These are phyloP conservation scores for Thermochaetoides thermophila DNA, from an alignment of 495 filamentous ascomycete species.

Conservation along the genomic window DNA sequence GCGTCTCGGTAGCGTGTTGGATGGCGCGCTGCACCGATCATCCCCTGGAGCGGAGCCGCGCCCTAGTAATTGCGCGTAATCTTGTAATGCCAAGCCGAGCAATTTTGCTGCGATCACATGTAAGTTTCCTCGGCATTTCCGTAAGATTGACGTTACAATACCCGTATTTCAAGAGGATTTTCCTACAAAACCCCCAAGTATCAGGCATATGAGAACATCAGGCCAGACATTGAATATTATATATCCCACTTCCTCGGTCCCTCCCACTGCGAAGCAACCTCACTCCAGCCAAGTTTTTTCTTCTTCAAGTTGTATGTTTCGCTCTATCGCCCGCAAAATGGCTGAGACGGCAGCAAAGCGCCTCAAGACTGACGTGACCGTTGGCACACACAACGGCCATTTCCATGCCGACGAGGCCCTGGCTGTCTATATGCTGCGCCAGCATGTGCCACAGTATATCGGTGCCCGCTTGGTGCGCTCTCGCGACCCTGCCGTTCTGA, in stretches of 20 bases:
- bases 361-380: constrained; percentile 49
- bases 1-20: constrained; percentile 1
- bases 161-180: too few relatives aligned
- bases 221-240: not conserved
- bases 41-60: not conserved
- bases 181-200: too few relatives aligned
- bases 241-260: not conserved
- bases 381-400: constrained; percentile 90
- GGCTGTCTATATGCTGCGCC: constrained; percentile 89
- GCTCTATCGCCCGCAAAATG: constrained; percentile 24
- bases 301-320: constrained; percentile 10
- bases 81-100: too few relatives aligned
- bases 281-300: not conserved
- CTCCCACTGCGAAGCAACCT: not conserved
- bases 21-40: not conserved
- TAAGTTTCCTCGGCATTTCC: too few relatives aligned
- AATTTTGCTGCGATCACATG: too few relatives aligned
- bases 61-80: too few relatives aligned
- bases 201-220: too few relatives aligned
- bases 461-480: constrained; percentile 67
- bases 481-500: constrained; percentile 64
- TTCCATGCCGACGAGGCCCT: constrained; percentile 99
- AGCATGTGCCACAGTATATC: constrained; percentile 62
- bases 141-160: too few relatives aligned
- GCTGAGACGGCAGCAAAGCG: constrained; percentile 55